These are phyloP conservation scores for Suillus decipiens DNA, from an alignment of 768 basidiomycete genomes.

Conservation along the genomic window DNA sequence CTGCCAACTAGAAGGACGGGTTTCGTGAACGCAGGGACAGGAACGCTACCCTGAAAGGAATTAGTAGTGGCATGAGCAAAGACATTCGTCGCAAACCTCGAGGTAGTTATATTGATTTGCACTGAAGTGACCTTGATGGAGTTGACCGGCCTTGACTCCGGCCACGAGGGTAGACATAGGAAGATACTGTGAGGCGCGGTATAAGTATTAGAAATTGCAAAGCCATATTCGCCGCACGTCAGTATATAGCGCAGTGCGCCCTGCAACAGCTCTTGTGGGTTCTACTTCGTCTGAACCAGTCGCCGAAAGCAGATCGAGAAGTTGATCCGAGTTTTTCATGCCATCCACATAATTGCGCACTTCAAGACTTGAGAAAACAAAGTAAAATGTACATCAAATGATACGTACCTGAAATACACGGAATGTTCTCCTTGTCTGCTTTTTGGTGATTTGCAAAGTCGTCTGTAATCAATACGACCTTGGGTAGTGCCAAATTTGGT, in stretches of 20 bases:
- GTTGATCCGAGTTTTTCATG: slow-evolving; percentile 58
- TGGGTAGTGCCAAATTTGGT: slow-evolving; percentile 45
- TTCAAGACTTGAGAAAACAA: slow-evolving; percentile 26
- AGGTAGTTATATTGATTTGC: slow-evolving; percentile 96
- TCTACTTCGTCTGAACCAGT: slow-evolving; percentile 63
- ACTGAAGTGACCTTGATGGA: slow-evolving; percentile 93
- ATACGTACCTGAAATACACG: slow-evolving; percentile 59
- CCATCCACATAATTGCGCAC: slow-evolving; percentile 83
- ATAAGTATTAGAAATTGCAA: neutral
- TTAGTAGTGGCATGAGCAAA: neutral
- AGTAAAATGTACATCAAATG: neutral
- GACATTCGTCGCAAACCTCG: slow-evolving; percentile 52
- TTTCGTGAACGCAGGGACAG: slow-evolving; percentile 70
- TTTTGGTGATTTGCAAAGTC: slow-evolving; percentile 83
- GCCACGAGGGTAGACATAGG: slow-evolving; percentile 69
- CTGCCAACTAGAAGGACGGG: slow-evolving; percentile 84
- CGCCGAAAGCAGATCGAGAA: slow-evolving; percentile 83
- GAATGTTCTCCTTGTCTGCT: slow-evolving; percentile 66
- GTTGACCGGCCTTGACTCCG: slow-evolving; percentile 80
- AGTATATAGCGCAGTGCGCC: slow-evolving; percentile 66
- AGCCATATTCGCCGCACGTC: slow-evolving; percentile 50
- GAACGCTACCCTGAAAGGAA: slow-evolving; percentile 69
- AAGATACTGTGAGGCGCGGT: slow-evolving; percentile 61
- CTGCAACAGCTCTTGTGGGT: slow-evolving; percentile 55
- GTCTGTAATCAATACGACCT: slow-evolving; percentile 83